phyloP scores from a whole-genome alignment of 352 stramenopile genomes.

The Aphanomyces stellatus region DNA sequence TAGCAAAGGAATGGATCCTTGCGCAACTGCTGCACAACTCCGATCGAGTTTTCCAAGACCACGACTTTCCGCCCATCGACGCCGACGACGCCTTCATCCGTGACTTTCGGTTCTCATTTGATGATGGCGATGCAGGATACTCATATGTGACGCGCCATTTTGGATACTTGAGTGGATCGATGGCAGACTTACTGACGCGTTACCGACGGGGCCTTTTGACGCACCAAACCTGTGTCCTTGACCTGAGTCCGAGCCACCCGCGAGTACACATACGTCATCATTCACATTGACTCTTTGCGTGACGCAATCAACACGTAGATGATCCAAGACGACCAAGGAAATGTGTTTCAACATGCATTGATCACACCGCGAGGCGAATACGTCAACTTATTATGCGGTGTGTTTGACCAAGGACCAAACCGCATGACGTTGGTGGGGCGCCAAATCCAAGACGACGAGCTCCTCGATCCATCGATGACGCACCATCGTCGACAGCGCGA shows the following conservation, averaged over 20 bases:
- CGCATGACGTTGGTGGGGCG: background rate
- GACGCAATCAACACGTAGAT: background rate
- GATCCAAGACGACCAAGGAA: background rate
- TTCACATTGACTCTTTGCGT: background rate
- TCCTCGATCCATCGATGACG: background rate
- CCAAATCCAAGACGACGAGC: background rate
- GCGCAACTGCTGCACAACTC: conserved; percentile 18
- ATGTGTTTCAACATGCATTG: background rate
- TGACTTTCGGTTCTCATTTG: background rate
- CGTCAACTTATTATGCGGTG: background rate
- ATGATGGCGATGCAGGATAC: background rate
- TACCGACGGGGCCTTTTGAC: background rate
- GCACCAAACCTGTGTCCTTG: background rate
- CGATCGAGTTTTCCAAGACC: background rate
- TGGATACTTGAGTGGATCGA: background rate
- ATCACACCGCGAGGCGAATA: background rate
- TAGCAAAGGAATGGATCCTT: conserved; percentile 15
- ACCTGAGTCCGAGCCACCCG: background rate
- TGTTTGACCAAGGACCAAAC: background rate
- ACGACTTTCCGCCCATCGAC: background rate
- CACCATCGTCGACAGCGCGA: background rate
- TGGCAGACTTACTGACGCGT: background rate
- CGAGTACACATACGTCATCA: background rate
- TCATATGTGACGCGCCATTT: background rate
- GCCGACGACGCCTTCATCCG: background rate